phyloP scores from a whole-genome alignment of 768 basidiomycete genomes.

The Favolaschia claudopus region DNA sequence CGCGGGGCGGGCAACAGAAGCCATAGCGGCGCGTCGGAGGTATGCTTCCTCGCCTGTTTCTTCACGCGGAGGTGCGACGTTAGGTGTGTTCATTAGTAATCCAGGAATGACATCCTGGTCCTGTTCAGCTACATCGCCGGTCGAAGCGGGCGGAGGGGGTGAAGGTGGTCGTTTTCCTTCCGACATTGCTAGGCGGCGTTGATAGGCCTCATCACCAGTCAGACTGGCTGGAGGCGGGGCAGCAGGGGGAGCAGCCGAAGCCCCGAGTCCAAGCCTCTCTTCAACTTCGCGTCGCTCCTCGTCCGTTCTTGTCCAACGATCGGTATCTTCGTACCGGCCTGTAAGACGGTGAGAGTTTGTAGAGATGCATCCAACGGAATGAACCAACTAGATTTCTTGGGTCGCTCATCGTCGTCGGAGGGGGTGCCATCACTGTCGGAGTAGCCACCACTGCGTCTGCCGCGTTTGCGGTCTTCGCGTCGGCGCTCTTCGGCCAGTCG shows the following conservation, averaged over 20 bases:
- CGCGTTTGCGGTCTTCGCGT: slow-evolving; percentile 63
- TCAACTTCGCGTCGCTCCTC: slow-evolving; percentile 49
- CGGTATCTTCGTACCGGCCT: slow-evolving; percentile 61
- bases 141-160: slow-evolving; percentile 27
- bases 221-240: slow-evolving; percentile 52
- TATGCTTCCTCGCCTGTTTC: slow-evolving; percentile 77
- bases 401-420: slow-evolving; percentile 71
- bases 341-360: background rate
- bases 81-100: slow-evolving; percentile 9
- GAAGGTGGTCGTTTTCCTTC: slow-evolving; percentile 33
- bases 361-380: background rate
- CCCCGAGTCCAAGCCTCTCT: too few species aligned
- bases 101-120: slow-evolving; percentile 32
- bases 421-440: slow-evolving; percentile 70
- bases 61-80: slow-evolving; percentile 26
- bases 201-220: slow-evolving; percentile 84
- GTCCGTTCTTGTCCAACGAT: slow-evolving; percentile 64
- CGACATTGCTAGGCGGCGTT: slow-evolving; percentile 77
- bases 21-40: slow-evolving; percentile 67
- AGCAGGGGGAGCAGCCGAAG: slow-evolving; percentile 40
- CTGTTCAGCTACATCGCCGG: slow-evolving; percentile 29
- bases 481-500: slow-evolving; percentile 67
- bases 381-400: slow-evolving; percentile 71
- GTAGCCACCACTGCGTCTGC: slow-evolving; percentile 63
- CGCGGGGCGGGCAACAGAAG: slow-evolving; percentile 42